Base-by-base conservation (phyloP, 75 land plant species). In the Chamaecyparis obtusa region DNA sequence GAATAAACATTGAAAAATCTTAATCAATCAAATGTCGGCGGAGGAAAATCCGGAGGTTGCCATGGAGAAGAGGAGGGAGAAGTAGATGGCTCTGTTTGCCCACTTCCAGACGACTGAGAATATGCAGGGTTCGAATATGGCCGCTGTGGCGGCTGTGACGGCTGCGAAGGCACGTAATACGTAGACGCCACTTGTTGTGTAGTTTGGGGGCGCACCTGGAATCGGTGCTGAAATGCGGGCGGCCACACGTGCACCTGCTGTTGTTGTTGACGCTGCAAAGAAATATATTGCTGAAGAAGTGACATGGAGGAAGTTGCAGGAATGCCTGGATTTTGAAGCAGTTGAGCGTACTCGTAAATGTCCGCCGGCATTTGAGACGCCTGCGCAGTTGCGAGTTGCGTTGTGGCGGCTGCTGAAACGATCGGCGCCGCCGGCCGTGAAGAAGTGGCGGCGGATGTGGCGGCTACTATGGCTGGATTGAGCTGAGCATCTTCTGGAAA, bases 401-500 rank as follows among this genome's bases (percentile, higher is more conserved):
- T 24, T 57, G 64, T 21, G 64, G 64, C 21, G 24, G 16, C 64
- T 3, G 64, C 64, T 3, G 64, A 57, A 57, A 4, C n/a, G 9
- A 9, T 7, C n/a, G 69, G n/a, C 32, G 13, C 76, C 11, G 37
- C 2, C 15, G 71, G 6, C 3, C 36, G 8, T 2, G 76, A 74
- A 27, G 71, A 67, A 67, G 8, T 24, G 36, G 36, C 37, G 16
- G 36, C 13, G 4, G 75, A 5, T 67, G n/a, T 67, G 36, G 76
- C 36, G 36, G 76, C 32, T 15, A 14, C 76, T 3, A 74, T 74
- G 3, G 33, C 76, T 30, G 76, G 76, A 24, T 10, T 74, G 16
- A 74, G 76, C 16, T 74, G 76, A 2, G 76, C 76, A 2, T 74
- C 86, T 60, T 36, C 64, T 14, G 86, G 64, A 85, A 60, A 51